Percentiles rank a stretch among this genome's conserved stretches.
Evolutionary conservation across 208 protist genomes (phyloP).

Genomic region (Acanthamoeba healyi): DNA sequence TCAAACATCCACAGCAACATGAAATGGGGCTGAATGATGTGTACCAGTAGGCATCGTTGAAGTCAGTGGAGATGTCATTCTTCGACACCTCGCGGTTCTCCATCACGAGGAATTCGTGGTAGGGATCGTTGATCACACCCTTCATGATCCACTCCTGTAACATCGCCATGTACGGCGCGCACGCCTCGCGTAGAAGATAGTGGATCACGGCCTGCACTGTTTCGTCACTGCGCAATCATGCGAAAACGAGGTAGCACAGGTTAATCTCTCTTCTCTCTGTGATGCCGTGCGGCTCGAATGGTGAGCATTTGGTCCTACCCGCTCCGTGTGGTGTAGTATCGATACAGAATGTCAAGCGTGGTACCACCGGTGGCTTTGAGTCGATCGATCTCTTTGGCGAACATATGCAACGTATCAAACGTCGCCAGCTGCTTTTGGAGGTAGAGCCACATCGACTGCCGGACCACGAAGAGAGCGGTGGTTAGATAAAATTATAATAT

Average conservation of each 20-base stretch:
- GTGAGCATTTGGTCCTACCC: too few relatives aligned
- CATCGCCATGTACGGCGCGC: slow-evolving; percentile 54
- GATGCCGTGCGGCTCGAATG: too few relatives aligned
- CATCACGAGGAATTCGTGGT: slow-evolving; percentile 45
- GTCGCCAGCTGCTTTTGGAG: slow-evolving; percentile 13
- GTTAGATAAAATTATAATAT: not conserved
- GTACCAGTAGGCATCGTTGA: slow-evolving; percentile 50
- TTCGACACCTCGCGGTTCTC: slow-evolving; percentile 28
- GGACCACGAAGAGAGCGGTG: not conserved
- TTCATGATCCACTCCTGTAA: slow-evolving; percentile 40
- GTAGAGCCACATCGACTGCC: slow-evolving; percentile 47
- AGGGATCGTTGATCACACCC: slow-evolving; percentile 27
- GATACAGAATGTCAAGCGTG: slow-evolving; percentile 40
- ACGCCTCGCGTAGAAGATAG: slow-evolving; percentile 4
- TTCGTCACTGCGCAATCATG: not conserved
- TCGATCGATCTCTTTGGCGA: slow-evolving; percentile 31
- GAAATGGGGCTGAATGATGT: not conserved
- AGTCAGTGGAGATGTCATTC: not conserved
- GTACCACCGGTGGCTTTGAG: slow-evolving; percentile 13
- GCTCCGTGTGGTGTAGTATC: slow-evolving; percentile 39
- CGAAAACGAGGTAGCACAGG: too few relatives aligned
- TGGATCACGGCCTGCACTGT: slow-evolving; percentile 13
- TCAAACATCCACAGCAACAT: not conserved
- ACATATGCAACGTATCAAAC: slow-evolving; percentile 10
- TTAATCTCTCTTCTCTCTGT: not conserved